Percentiles rank a stretch among this genome's conserved stretches.
Conservation (phyloP, 2,329 filamentous ascomycete genomes). For the Exophiala sp. region DNA sequence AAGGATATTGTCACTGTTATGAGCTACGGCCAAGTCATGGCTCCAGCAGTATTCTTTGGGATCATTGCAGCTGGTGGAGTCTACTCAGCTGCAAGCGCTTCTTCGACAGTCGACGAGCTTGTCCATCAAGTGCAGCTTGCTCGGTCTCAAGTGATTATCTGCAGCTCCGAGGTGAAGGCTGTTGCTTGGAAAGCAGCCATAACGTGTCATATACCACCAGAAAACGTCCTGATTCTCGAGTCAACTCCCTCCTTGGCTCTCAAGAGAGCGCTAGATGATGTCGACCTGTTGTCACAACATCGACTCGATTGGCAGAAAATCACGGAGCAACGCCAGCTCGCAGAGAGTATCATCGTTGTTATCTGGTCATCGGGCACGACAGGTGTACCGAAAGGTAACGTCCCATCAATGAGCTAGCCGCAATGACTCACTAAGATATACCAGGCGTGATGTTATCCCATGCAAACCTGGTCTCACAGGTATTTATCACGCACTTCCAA, state of each 20-base stretch:
- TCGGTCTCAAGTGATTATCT: constrained; percentile 42
- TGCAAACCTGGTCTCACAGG: constrained; percentile 32
- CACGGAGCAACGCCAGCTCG: constrained; percentile 48
- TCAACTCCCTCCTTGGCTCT: constrained; percentile 39
- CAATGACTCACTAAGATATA: not conserved
- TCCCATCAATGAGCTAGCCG: constrained; percentile 17
- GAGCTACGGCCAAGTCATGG: constrained; percentile 54
- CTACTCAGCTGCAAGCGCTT: constrained; percentile 54
- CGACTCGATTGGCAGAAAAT: constrained; percentile 53
- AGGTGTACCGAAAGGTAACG: constrained; percentile 41
- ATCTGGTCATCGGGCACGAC: constrained; percentile 50
- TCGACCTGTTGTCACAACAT: constrained; percentile 35
- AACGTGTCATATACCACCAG: constrained; percentile 39
- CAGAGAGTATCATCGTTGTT: constrained; percentile 43
- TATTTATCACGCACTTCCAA: not conserved
- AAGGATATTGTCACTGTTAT: constrained; percentile 57
- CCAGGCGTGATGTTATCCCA: constrained; percentile 41
- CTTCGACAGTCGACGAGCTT: constrained; percentile 51
- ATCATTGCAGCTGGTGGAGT: constrained; percentile 59
- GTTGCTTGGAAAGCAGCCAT: constrained; percentile 50
- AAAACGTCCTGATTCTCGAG: constrained; percentile 52
- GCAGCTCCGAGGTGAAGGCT: constrained; percentile 49
- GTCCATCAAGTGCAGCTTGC: constrained; percentile 47
- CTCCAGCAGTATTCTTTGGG: constrained; percentile 54
- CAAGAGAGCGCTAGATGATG: constrained; percentile 32